phyloP scores from a whole-genome alignment of 345 rosid genomes.

The Dimocarpus longan region DNA sequence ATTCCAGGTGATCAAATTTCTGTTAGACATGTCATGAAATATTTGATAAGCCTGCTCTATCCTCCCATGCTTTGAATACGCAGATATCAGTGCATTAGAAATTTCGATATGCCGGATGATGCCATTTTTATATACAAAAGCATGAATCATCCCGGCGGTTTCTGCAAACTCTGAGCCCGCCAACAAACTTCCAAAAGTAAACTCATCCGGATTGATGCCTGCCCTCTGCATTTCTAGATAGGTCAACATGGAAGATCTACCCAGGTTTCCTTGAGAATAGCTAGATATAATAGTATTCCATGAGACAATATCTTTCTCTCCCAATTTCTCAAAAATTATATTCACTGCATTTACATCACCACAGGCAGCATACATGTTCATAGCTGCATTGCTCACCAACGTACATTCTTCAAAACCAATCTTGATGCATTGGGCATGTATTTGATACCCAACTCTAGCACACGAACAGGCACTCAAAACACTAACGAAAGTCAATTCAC shows the following conservation, averaged over 20 bases:
- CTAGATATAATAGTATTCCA: slow-evolving; percentile 79
- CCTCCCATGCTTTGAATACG: slow-evolving; percentile 61
- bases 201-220: slow-evolving; percentile 65
- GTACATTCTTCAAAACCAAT: slow-evolving; percentile 57
- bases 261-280: slow-evolving; percentile 49
- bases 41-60: slow-evolving; percentile 47
- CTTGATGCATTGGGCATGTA: slow-evolving; percentile 56
- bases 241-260: slow-evolving; percentile 42
- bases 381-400: slow-evolving; percentile 58
- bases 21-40: slow-evolving; percentile 38
- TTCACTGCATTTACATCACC: slow-evolving; percentile 41
- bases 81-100: slow-evolving; percentile 67
- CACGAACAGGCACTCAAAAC: slow-evolving; percentile 52
- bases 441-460: slow-evolving; percentile 39
- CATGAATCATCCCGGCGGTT: slow-evolving; percentile 56
- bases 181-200: slow-evolving; percentile 74
- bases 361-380: slow-evolving; percentile 59
- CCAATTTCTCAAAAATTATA: slow-evolving; percentile 47
- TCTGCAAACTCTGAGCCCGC: slow-evolving; percentile 44
- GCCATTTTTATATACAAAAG: slow-evolving; percentile 46
- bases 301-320: slow-evolving; percentile 64
- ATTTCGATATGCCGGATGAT: slow-evolving; percentile 53
- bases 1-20: slow-evolving; percentile 77
- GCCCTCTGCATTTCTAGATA: slow-evolving; percentile 51
- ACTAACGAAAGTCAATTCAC: slow-evolving; percentile 59